Evolutionary conservation across 2,329 filamentous ascomycete genomes (phyloP), one percentile per base, ranked within the genome.

Genomic region (Aspergillus aculeatinus): DNA sequence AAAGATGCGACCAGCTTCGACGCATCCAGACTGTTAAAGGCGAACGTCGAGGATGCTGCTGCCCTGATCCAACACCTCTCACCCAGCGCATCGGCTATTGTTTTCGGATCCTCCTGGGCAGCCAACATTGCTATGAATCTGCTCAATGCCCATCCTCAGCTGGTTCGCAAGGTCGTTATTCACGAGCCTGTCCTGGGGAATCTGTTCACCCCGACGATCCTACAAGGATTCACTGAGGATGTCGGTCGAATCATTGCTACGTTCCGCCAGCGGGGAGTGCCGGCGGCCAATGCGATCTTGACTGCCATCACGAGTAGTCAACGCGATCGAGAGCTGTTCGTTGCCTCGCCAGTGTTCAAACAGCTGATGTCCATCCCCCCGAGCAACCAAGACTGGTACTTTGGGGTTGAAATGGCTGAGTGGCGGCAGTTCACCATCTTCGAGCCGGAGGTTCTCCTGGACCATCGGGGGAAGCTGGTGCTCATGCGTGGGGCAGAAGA

Each of bases 391-490:
- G 16, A 42, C 16, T 42, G 39, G 39, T 42, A 42, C 16, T 42
- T 42, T 19, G 39, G 39, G 1, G 39, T 42, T 4, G 14, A 42
- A 16, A 42, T 42, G 16, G 39, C n/a, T 9, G 39, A 42, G 6
- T 42, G 39, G 39, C 39, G 39, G 6, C 39, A 42, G 16, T 42
- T 42, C 39, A 42, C 39, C 39, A 42, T 16, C 3, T 42, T 42
- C 14, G 16, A 16, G 4, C 39, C 39, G 14, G 39, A 42, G 16
- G 6, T 19, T 7, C 39, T 60, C 2, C 21, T 58, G 3, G 44
- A 50, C 7, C 57, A 57, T 60, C 54, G 44, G n/a, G 54, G 58
- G 23, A 50, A 35, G 16, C 23, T 60, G 2, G 10, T 60, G 9
- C 12, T 58, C 14, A 29, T 44, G 35, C 39, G 42, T 25, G 59